Evolutionary conservation across 148 eudicot species (phyloP), one percentile per base, ranked within the genome.

Genomic region (Polygonum aviculare): DNA sequence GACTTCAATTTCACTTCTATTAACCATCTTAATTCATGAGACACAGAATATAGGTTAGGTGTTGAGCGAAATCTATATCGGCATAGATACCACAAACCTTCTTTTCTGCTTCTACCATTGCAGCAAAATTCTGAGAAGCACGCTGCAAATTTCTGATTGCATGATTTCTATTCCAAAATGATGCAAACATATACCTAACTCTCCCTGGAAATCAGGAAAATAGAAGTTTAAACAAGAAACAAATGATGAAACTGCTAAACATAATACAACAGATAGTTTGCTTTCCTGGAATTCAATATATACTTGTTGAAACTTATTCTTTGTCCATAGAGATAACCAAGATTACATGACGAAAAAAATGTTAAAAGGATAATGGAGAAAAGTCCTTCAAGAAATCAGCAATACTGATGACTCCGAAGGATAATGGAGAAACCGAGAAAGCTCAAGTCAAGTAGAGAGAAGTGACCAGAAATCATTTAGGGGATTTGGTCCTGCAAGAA

Each of bases 81-180:
- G 48, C 38, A 67, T 45, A 41, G 70, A 47, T 50, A 73, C 19
- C 79, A 65, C 76, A 72, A 52, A 94, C 98, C 95, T 90, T 94
- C 85, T 92, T 92, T 88, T 94, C 97, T 74, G 92, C 91, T 75
- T 92, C 98, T 52, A 92, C 47, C 88, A 88, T 90, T 47, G 79
- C 82, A 78, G 84, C 88, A 77, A 82, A 92, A 75, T 90, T 83
- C 74, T 83, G 85, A 47, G 76, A 83, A 69, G 91, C 80, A 79
- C 97, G 92, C 83, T 89, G 93, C 78, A 94, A 88, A 78, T 80
- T 86, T 80, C 85, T 92, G 65, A 81, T 18, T 22, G 93, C 88
- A 82, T 94, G 92, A 78, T 94, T 92, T 85, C 97, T 84, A 69
- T 94, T 94, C 98, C 98, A 94, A 86, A 94, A 94, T 50, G 98